Percentiles rank a stretch among this genome's conserved stretches.
Evolutionary conservation across 371 early-diverging fungal species (phyloP).

Genomic region (Circinella umbellata): DNA sequence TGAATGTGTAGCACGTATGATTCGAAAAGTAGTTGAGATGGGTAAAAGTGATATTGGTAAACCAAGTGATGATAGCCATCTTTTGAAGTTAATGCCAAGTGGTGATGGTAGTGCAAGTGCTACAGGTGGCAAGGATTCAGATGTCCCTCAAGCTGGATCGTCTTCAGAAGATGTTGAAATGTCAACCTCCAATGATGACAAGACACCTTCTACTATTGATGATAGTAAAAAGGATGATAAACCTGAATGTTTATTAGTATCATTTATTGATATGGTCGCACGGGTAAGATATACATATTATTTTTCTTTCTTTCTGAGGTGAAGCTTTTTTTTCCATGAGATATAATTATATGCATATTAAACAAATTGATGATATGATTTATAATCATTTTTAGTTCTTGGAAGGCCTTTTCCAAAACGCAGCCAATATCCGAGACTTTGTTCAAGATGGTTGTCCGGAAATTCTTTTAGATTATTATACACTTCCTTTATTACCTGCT

Average conservation of each 20-base stretch:
- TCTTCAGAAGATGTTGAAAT: conserved; percentile 38
- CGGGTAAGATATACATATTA: conserved; percentile 27
- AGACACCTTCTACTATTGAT: conserved; percentile 18
- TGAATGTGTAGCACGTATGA: conserved; percentile 68
- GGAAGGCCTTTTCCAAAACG: conserved; percentile 87
- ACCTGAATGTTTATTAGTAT: conserved; percentile 47
- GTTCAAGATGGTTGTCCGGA: conserved; percentile 72
- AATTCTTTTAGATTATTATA: conserved; percentile 66
- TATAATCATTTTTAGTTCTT: conserved; percentile 60
- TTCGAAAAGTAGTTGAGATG: conserved; percentile 59
- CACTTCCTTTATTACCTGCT: conserved; percentile 73
- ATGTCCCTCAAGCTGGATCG: background rate
- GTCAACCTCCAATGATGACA: conserved; percentile 1
- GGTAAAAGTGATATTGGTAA: conserved; percentile 46
- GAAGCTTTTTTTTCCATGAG: background rate
- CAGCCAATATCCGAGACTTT: conserved; percentile 75
- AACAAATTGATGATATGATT: background rate
- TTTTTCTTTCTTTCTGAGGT: background rate
- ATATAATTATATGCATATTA: too few species aligned
- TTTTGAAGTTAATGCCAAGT: conserved; percentile 31
- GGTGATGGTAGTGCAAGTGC: conserved; percentile 9
- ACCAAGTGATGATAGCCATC: conserved; percentile 50
- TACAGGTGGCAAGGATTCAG: background rate
- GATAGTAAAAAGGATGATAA: conserved; percentile 55
- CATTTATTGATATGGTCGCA: conserved; percentile 50